Percentiles rank a stretch among this genome's conserved stretches.
Conservation (phyloP, 768 basidiomycete species). For the Kwoniella europaea region DNA sequence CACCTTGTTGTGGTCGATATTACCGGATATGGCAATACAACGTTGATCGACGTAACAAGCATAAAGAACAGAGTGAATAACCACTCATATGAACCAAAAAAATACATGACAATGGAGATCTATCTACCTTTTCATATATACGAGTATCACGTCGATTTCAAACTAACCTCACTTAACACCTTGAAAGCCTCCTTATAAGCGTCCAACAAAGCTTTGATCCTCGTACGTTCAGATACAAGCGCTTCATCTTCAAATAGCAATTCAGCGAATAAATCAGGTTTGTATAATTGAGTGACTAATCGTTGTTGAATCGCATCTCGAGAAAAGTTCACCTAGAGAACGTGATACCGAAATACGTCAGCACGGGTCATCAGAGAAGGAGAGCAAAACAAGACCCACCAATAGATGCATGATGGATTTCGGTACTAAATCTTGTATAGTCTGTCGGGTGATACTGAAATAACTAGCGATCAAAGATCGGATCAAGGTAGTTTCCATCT, state of each 20-base stretch:
- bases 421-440: slow-evolving; percentile 93
- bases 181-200: slow-evolving; percentile 78
- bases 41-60: neutral
- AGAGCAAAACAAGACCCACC: too few relatives aligned
- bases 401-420: slow-evolving; percentile 92
- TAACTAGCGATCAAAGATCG: slow-evolving; percentile 93
- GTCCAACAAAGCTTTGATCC: slow-evolving; percentile 91
- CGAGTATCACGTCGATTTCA: slow-evolving; percentile 40
- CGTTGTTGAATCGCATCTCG: slow-evolving; percentile 95
- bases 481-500: slow-evolving; percentile 95
- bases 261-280: slow-evolving; percentile 87
- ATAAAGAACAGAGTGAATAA: neutral
- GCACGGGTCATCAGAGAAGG: too few relatives aligned
- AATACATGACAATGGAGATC: neutral
- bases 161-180: slow-evolving; percentile 56
- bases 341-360: too few relatives aligned
- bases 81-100: neutral
- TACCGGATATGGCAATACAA: neutral
- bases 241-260: slow-evolving; percentile 94
- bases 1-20: neutral
- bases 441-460: slow-evolving; percentile 93
- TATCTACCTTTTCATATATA: neutral
- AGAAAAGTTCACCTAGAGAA: slow-evolving; percentile 94
- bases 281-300: slow-evolving; percentile 90
- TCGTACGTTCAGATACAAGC: slow-evolving; percentile 85